Conservation (phyloP, 139 green algal genomes). For the Coelastrella sp. region DNA sequence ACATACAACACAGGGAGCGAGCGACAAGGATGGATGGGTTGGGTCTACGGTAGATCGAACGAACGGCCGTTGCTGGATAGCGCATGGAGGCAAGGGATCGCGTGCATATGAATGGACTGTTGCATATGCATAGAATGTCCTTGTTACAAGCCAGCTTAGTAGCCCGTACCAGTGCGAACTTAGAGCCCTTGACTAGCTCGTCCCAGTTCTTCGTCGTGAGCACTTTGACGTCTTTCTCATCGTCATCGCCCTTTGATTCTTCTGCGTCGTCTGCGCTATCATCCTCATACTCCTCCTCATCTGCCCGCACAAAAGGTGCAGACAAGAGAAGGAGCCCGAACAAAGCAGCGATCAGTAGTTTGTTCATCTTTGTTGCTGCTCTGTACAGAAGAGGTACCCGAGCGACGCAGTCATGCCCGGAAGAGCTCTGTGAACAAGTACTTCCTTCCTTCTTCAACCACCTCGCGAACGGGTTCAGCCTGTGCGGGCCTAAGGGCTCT, state of each 20-base stretch:
- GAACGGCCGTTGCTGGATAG: too few relatives aligned
- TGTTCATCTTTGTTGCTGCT: constrained; percentile 14
- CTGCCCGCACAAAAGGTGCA: constrained; percentile 52
- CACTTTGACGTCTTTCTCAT: constrained; percentile 80
- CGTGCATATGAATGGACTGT: too few relatives aligned
- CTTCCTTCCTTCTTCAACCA: too few relatives aligned
- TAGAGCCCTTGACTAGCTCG: constrained; percentile 58
- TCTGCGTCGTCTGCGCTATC: constrained; percentile 49
- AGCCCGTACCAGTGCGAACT: constrained; percentile 79
- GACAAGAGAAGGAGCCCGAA: constrained; percentile 58
- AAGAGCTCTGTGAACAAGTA: too few relatives aligned
- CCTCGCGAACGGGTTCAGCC: too few relatives aligned
- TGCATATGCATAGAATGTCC: too few relatives aligned
- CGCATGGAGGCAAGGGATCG: too few relatives aligned
- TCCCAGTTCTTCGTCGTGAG: constrained; percentile 81
- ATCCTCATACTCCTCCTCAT: constrained; percentile 64
- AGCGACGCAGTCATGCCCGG: too few relatives aligned
- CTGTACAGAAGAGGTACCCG: not conserved
- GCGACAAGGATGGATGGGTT: too few relatives aligned
- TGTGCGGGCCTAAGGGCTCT: too few relatives aligned
- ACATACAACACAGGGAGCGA: not conserved
- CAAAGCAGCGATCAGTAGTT: constrained; percentile 49
- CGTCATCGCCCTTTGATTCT: constrained; percentile 45
- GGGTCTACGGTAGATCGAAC: too few relatives aligned
- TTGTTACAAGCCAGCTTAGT: not conserved